Evolutionary conservation across 2,329 filamentous ascomycete species (phyloP).

Genomic region (Fonsecaea monophora): DNA sequence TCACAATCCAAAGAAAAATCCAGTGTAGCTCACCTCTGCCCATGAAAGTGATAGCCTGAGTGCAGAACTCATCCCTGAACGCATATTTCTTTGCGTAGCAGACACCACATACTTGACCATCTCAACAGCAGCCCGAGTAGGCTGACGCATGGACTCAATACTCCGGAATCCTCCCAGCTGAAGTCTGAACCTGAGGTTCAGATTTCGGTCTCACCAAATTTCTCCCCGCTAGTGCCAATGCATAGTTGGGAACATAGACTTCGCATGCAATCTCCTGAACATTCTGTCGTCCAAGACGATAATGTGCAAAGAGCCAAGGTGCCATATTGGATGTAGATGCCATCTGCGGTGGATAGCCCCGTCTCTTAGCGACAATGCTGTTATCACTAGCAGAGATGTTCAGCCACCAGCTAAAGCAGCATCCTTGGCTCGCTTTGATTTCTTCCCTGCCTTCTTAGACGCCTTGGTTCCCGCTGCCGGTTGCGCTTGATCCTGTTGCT

Average conservation of each 20-base stretch:
- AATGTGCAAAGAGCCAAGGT: not conserved
- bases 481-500: slow-evolving; percentile 7
- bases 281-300: not conserved
- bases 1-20: not conserved
- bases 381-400: not conserved
- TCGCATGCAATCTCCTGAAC: not conserved
- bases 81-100: not conserved
- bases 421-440: not conserved
- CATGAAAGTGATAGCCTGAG: not conserved
- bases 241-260: not conserved
- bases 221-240: not conserved
- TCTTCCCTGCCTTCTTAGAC: not conserved
- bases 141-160: not conserved
- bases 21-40: not conserved
- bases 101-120: not conserved
- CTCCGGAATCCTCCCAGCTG: not conserved
- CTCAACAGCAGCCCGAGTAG: not conserved
- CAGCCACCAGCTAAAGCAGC: not conserved
- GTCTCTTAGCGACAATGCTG: not conserved
- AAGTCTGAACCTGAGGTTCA: not conserved
- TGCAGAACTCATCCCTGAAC: not conserved
- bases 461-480: not conserved
- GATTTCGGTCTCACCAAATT: not conserved
- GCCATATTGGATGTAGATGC: not conserved
- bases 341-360: not conserved